These are phyloP conservation scores for Stemphylium vesicarium DNA, from an alignment of 2,329 filamentous ascomycete species.

Conservation along the genomic window DNA sequence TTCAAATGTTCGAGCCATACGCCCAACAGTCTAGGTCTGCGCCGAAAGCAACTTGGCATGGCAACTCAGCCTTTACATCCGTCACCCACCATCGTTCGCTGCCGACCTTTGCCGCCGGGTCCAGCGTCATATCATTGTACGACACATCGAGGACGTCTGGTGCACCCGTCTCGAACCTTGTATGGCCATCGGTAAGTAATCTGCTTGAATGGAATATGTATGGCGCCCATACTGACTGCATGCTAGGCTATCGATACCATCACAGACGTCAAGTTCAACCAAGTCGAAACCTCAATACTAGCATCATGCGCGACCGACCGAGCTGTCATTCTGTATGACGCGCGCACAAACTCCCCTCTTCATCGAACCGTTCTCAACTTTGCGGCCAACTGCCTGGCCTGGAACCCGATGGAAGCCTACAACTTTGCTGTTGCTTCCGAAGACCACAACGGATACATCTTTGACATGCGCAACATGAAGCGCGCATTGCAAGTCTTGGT, in stretches of 20 bases:
- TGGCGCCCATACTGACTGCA: neutral
- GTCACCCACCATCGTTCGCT: slow-evolving; percentile 81
- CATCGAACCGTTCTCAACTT: slow-evolving; percentile 82
- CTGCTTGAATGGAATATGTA: neutral
- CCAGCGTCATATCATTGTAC: slow-evolving; percentile 82
- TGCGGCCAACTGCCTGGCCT: slow-evolving; percentile 90
- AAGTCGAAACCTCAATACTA: slow-evolving; percentile 89
- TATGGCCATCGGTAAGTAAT: slow-evolving; percentile 72
- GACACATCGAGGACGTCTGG: slow-evolving; percentile 80
- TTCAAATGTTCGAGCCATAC: slow-evolving; percentile 93
- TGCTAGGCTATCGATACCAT: slow-evolving; percentile 75
- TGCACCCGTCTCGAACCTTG: slow-evolving; percentile 79
- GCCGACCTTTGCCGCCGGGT: slow-evolving; percentile 80
- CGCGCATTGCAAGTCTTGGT: slow-evolving; percentile 81
- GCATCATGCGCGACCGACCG: slow-evolving; percentile 86
- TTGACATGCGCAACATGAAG: slow-evolving; percentile 91
- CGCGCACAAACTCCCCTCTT: slow-evolving; percentile 83
- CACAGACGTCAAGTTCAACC: slow-evolving; percentile 86
- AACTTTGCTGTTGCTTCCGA: slow-evolving; percentile 93
- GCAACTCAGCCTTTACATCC: slow-evolving; percentile 80
- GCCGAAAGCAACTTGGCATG: slow-evolving; percentile 86
- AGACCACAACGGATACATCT: slow-evolving; percentile 91
- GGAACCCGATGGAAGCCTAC: slow-evolving; percentile 97
- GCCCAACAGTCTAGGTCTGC: slow-evolving; percentile 70
- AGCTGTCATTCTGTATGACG: slow-evolving; percentile 87